Evolutionary conservation across 2,329 filamentous ascomycete genomes (phyloP).

Genomic region (Colletotrichum sp.): DNA sequence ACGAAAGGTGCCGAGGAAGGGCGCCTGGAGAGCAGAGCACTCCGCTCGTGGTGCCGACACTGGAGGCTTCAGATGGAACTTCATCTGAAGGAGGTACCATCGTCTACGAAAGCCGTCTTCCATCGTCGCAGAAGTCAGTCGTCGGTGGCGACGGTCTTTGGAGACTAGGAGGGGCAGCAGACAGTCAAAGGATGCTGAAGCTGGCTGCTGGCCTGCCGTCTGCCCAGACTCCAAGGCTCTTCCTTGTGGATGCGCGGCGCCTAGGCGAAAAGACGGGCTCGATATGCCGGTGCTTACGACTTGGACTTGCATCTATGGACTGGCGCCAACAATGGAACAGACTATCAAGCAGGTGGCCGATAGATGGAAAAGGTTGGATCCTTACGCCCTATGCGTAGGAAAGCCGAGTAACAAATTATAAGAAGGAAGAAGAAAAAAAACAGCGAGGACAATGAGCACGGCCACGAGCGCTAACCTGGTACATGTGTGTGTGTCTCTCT

Average conservation of each 20-base stretch:
- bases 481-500: neutral
- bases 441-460: neutral
- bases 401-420: neutral
- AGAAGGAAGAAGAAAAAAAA: neutral
- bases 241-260: neutral
- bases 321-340: neutral
- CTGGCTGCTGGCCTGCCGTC: neutral
- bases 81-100: neutral
- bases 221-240: neutral
- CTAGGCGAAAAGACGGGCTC: neutral
- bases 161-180: neutral
- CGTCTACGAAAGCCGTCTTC: neutral
- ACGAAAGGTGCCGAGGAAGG: neutral
- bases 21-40: neutral
- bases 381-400: neutral
- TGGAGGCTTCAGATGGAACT: neutral
- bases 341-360: neutral
- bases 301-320: neutral
- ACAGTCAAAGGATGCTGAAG: neutral
- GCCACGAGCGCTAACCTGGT: neutral
- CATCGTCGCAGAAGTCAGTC: neutral
- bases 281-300: neutral
- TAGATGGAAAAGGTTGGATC: neutral
- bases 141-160: neutral
- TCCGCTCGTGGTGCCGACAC: neutral